Evolutionary conservation across 192 early-diverging fungal species (phyloP).

Genomic region (Lunasporangiospora selenospora): DNA sequence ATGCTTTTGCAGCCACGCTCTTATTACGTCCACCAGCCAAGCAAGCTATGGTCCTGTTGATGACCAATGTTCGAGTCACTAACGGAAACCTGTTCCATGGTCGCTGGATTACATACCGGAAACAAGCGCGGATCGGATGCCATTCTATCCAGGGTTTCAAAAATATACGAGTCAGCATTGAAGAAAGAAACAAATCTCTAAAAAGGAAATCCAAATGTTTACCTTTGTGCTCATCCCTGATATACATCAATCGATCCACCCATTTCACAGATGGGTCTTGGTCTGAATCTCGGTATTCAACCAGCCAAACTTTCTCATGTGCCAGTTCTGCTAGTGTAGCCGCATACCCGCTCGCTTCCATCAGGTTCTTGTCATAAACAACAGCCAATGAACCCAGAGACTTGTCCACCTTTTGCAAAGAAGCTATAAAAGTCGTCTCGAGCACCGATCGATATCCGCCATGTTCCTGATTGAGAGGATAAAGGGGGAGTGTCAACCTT

Average conservation of each 20-base stretch:
- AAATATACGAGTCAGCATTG: neutral
- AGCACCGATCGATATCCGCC: constrained; percentile 86
- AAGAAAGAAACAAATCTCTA: neutral
- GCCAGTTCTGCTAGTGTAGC: constrained; percentile 78
- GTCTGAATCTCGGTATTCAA: constrained; percentile 77
- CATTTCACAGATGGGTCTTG: constrained; percentile 78
- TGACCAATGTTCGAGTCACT: constrained; percentile 73
- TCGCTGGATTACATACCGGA: constrained; percentile 88
- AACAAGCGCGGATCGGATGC: constrained; percentile 86
- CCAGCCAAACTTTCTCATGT: constrained; percentile 80
- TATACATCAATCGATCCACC: constrained; percentile 74
- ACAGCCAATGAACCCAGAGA: constrained; percentile 78
- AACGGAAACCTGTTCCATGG: constrained; percentile 89
- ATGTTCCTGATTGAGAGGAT: too few species aligned
- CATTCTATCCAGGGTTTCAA: constrained; percentile 51
- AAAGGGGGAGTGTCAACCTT: too few species aligned
- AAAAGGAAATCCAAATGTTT: neutral
- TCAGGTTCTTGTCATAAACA: constrained; percentile 86
- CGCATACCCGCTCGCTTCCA: constrained; percentile 88
- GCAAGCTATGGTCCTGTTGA: constrained; percentile 86
- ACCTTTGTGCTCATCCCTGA: constrained; percentile 69
- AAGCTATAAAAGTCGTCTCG: constrained; percentile 76
- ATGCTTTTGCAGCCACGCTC: constrained; percentile 88
- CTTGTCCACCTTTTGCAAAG: constrained; percentile 65
- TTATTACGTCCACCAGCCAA: constrained; percentile 92